These are phyloP conservation scores for Epichloe amarillans DNA, from an alignment of 2,329 filamentous ascomycete species.

Conservation along the genomic window DNA sequence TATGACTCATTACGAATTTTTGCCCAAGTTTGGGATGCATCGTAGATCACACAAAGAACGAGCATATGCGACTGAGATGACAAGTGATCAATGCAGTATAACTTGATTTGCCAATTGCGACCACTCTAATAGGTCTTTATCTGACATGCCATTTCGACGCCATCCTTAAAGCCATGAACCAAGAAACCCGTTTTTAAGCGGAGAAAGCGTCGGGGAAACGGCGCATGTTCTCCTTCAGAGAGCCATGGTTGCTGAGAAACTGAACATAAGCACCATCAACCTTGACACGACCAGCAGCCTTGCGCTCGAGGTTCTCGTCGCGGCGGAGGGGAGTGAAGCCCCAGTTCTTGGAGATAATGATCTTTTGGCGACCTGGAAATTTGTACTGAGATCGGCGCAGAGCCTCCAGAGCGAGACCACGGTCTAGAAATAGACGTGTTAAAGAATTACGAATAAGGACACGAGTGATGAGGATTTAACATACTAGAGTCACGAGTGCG, in stretches of 20 bases:
- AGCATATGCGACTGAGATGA: background rate
- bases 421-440: slow-evolving; percentile 41
- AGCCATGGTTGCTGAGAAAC: slow-evolving; percentile 93
- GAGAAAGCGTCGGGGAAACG: slow-evolving; percentile 90
- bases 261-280: slow-evolving; percentile 98
- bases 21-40: background rate
- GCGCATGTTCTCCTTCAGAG: slow-evolving; percentile 74
- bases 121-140: slow-evolving; percentile 21
- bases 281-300: slow-evolving; percentile 85
- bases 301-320: slow-evolving; percentile 94
- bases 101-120: slow-evolving; percentile 21
- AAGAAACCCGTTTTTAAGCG: slow-evolving; percentile 32
- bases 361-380: slow-evolving; percentile 99
- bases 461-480: slow-evolving; percentile 20
- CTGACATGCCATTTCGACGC: slow-evolving; percentile 33
- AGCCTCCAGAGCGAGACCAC: slow-evolving; percentile 88
- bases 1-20: background rate
- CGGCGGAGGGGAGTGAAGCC: slow-evolving; percentile 98
- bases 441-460: background rate
- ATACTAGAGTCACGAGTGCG: slow-evolving; percentile 87
- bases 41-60: background rate
- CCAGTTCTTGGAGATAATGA: slow-evolving; percentile 99
- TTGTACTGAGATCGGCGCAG: slow-evolving; percentile 99
- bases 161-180: slow-evolving; percentile 27
- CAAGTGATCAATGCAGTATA: slow-evolving; percentile 9